Percentiles rank a stretch among this genome's conserved stretches.
These are phyloP conservation scores for Teratosphaeria viscida DNA, from an alignment of 2,329 filamentous ascomycete species.

Conservation along the genomic window DNA sequence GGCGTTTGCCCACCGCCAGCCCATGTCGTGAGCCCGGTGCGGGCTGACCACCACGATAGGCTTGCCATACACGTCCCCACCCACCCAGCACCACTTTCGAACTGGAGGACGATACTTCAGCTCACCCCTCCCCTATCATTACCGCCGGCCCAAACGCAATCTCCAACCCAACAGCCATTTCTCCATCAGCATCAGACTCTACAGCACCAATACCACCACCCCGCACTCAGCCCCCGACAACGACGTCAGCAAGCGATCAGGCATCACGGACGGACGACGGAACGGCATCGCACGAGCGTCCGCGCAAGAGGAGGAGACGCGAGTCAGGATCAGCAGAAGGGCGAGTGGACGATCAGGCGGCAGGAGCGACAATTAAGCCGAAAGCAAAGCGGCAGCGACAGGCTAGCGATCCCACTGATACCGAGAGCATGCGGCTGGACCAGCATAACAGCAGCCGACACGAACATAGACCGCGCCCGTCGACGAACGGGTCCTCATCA, in stretches of 20 bases:
- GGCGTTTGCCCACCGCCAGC: constrained; percentile 1
- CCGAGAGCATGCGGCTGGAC: constrained; percentile 30
- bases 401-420: constrained; percentile 13
- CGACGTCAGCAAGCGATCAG: constrained; percentile 14
- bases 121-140: constrained; percentile 19
- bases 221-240: constrained; percentile 5
- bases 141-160: constrained; percentile 21
- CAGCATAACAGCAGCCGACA: constrained; percentile 26
- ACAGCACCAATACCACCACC: constrained; percentile 16
- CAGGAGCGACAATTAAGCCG: background rate
- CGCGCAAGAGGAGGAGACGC: constrained; percentile 21
- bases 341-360: constrained; percentile 2
- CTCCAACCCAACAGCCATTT: constrained; percentile 9
- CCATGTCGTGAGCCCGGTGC: constrained; percentile 5
- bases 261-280: background rate
- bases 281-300: constrained; percentile 7
- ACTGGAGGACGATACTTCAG: constrained; percentile 20
- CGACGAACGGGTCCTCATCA: constrained; percentile 26
- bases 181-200: constrained; percentile 22
- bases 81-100: constrained; percentile 15
- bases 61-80: constrained; percentile 4
- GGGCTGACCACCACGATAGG: constrained; percentile 1
- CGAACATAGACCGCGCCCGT: constrained; percentile 30
- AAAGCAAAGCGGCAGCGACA: constrained; percentile 26
- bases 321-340: constrained; percentile 15